Evolutionary conservation across 495 filamentous ascomycete species (phyloP), one percentile per base, ranked within the genome.

Genomic region (Neurospora cerealis): DNA sequence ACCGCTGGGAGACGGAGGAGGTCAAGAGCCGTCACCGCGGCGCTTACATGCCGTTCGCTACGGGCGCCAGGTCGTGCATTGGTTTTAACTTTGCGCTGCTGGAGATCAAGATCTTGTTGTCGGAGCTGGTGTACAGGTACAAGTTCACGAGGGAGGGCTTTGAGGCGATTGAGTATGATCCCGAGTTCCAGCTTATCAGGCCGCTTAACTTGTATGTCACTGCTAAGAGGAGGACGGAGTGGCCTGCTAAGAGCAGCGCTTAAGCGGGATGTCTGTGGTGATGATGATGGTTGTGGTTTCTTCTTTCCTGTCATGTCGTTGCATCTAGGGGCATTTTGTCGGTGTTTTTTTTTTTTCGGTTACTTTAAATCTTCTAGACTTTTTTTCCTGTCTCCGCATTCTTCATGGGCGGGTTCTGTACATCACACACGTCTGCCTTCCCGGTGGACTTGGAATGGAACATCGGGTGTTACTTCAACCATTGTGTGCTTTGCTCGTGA

Each of bases 41-140:
- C 3, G 75, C 84, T 1, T 90, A 89, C 76, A 80, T 85, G 4
- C 87, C 87, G 0, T 89, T 90, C 69, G 87, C 83, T 0, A 80
- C 82, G 9, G 88, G 88, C 0, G 79, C 79, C 0, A 77, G 88
- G 0, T 81, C 81, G 75, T 89, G 88, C 76, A 87, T 90, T 72
- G 88, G 87, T 0, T 89, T 89, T 77, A 89, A 88, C 77, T 87
- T 89, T 76, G 88, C 87, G 0, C 75, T 90, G 28, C 78, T 81
- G 69, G 87, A 90, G 73, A 79, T 88, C 73, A 88, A 88, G 80
- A 79, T 86, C 1, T 80, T 88, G 39, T 69, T 90, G 69, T 75
- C 82, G 0, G 83, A 88, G 78, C 73, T 90, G 41, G 79, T 89
- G 4, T 89, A 84, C 70, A 80, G 86, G 19, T 90, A 89, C 73